Evolutionary conservation across 345 rosid genomes (phyloP), one percentile per base, ranked within the genome.

Genomic region (Capsella bursapastoris): DNA sequence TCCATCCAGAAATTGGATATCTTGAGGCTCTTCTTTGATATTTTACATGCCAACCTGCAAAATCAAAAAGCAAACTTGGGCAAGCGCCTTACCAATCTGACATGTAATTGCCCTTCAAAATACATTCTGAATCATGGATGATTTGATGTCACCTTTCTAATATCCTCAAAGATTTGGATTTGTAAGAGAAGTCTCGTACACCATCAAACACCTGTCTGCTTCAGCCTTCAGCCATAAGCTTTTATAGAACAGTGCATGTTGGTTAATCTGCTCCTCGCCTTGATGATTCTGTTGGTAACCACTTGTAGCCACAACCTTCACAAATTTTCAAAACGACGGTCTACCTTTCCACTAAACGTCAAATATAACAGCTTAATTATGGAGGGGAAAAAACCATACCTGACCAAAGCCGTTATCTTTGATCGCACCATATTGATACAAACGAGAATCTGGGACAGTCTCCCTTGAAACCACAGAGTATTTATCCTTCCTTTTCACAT

Each of bases 161-260:
- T 22, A 27, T 59, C 75, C 31, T 77, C 48, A 70, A 71, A 38
- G 73, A 57, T 27, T 12, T 65, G 71, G 72, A 58, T 77, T 71
- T 5, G 63, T 68, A 31, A 67, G 60, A 15, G 22, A 66, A 44
- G 79, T 81, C 80, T 71, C 72, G 55, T 63, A 72, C 47, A 83
- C 81, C 82, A 84, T 65, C 45, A 76, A 74, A 55, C 78, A 44
- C 48, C 79, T 66, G 48, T 81, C 87, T 56, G 81, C 83, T 78
- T 79, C 81, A 29, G 88, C 80, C 70, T 82, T 81, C n/a, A 80
- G 79, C 87, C 80, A 80, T 45, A 84, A 44, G 50, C 73, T 58
- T 77, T 78, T 76, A 73, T 81, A 82, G 76, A 78, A 57, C 41
- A 82, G 53, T 1, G 83, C 74, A 49, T 70, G 81, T 7, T 73